Percentiles rank a stretch among this genome's conserved stretches.
Evolutionary conservation across 139 green algal species (phyloP).

Genomic region (Chlamydomonas asymmetrica): DNA sequence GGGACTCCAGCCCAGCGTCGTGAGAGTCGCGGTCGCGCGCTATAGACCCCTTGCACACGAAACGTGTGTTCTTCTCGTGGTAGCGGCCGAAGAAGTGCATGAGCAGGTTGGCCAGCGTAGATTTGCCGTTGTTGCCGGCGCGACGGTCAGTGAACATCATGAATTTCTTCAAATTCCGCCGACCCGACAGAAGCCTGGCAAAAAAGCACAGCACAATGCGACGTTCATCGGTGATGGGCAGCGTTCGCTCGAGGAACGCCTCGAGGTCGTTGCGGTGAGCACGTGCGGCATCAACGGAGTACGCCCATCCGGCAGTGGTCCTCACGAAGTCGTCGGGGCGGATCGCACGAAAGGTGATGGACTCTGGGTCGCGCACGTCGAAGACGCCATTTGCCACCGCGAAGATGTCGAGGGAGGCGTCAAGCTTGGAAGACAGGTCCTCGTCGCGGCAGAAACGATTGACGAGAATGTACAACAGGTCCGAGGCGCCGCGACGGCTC

Average conservation of each 20-base stretch:
- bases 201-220: conserved; percentile 1
- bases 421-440: neutral
- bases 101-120: neutral
- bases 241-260: neutral
- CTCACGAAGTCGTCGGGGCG: neutral
- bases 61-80: neutral
- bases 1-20: neutral
- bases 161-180: neutral
- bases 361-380: neutral
- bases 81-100: neutral
- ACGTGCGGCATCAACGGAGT: neutral
- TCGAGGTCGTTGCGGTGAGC: neutral
- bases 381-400: conserved; percentile 1
- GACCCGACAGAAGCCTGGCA: conserved; percentile 2
- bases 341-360: neutral
- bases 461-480: too few species aligned
- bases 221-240: conserved; percentile 4
- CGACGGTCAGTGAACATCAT: neutral
- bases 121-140: neutral
- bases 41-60: neutral
- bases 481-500: too few species aligned
- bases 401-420: conserved; percentile 8
- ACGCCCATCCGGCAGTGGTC: neutral
- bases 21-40: conserved; percentile 9
- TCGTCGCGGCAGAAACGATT: neutral